phyloP scores from a whole-genome alignment of 2,329 filamentous ascomycete genomes.

The Hypoxylon sp. region DNA sequence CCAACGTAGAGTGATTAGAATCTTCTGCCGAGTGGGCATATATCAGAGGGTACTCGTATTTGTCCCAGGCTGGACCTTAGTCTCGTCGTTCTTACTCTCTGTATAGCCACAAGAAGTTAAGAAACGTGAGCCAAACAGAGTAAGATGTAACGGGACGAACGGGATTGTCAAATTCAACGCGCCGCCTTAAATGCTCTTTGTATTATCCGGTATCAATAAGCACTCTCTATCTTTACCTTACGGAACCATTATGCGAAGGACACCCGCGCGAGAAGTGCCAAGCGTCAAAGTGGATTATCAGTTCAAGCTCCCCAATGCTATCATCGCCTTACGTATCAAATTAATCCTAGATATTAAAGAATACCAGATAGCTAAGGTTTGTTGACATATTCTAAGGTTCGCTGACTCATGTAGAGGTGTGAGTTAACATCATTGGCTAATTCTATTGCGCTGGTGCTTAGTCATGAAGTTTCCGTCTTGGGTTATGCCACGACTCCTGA shows the following conservation, averaged over 20 bases:
- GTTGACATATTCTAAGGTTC: not conserved
- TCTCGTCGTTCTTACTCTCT: too few species aligned
- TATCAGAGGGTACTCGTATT: too few species aligned
- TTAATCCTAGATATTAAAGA: not conserved
- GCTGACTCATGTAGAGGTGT: not conserved
- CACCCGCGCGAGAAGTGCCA: not conserved
- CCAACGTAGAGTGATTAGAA: too few species aligned
- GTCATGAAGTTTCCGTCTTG: conserved; percentile 14
- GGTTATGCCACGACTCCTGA: not conserved
- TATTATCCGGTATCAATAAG: not conserved
- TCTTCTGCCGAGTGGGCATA: too few species aligned
- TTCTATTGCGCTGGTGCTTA: not conserved
- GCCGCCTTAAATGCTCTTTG: not conserved
- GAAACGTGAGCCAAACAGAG: not conserved
- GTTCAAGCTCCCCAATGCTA: not conserved
- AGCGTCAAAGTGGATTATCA: not conserved
- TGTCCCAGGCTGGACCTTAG: too few species aligned
- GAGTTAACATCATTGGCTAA: not conserved
- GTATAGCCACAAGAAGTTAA: too few species aligned
- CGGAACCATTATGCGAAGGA: not conserved
- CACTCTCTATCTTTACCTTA: not conserved
- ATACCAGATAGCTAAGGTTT: not conserved
- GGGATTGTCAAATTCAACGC: not conserved
- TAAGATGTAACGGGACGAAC: not conserved
- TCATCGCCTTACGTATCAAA: not conserved